Evolutionary conservation across 306 rosid species (phyloP).

Genomic region (Myrica gale): DNA sequence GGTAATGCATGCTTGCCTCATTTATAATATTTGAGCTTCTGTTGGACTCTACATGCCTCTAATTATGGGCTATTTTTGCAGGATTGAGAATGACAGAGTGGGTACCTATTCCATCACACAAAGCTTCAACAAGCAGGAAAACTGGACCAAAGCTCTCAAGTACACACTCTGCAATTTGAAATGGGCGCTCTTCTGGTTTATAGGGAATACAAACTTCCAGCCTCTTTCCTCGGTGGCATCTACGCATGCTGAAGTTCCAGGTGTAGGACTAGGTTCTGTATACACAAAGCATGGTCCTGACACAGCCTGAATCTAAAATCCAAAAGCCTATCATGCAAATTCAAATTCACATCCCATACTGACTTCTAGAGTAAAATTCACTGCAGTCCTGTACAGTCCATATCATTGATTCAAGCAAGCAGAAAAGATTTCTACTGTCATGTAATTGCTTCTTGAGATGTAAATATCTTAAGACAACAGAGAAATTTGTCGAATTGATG

Average conservation of each 20-base stretch:
- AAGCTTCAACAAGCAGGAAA: conserved; percentile 95
- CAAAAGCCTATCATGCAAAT: conserved; percentile 16
- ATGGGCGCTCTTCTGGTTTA: conserved; percentile 98
- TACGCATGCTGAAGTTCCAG: conserved; percentile 69
- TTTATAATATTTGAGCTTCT: background rate
- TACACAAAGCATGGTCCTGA: conserved; percentile 50
- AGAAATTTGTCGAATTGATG: background rate
- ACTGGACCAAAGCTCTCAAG: conserved; percentile 96
- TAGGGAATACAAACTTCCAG: conserved; percentile 89
- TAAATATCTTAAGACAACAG: background rate
- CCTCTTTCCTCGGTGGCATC: conserved; percentile 71
- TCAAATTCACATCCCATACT: conserved; percentile 1
- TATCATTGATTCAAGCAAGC: background rate
- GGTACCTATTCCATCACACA: conserved; percentile 90
- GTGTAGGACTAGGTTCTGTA: conserved; percentile 40
- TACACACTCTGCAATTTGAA: conserved; percentile 95
- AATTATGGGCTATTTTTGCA: conserved; percentile 35
- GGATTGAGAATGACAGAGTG: conserved; percentile 90
- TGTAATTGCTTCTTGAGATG: background rate
- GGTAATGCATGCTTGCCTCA: background rate
- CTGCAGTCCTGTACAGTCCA: conserved; percentile 25
- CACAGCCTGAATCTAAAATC: conserved; percentile 44
- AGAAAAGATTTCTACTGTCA: background rate
- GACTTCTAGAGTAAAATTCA: conserved; percentile 34
- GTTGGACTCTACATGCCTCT: background rate